Base-by-base conservation (phyloP, 2,329 filamentous ascomycete species). In the Botryotinia globosa region DNA sequence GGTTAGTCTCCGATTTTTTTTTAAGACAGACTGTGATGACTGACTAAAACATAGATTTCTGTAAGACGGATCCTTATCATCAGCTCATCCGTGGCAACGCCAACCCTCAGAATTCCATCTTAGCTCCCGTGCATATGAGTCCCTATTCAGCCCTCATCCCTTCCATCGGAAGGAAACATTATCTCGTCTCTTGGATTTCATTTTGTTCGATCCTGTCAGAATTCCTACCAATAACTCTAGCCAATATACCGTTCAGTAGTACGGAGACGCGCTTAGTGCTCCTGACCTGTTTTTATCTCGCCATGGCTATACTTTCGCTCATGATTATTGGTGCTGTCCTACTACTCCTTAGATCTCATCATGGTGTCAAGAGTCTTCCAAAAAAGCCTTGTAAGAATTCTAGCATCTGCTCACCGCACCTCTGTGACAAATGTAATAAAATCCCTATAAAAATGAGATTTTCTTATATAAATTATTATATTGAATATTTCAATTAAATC, bases 61-160 rank as follows among this genome's bases (percentile, higher is more conserved):
- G 54, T 22, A 62, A 37, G 44, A 56, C 61, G n/a, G 54, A 61
- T 20, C 54, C 85, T 1, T 86, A 84, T 74, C 81, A 82, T 34
- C 79, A 83, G 59, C 83, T 87, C 75, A 65, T 75, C 22, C 54
- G 51, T 25, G 71, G 72, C 37, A 76, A 48, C 3, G 63, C 76
- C 2, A 80, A 77, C 5, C 80, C 82, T 59, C 81, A 81, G 34
- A 80, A 81, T 20, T 83, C 83, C 8, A 82, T 85, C 25, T 78
- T 85, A 12, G 76, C 85, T 25, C 82, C 82, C 1, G 81, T 83
- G 0, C 81, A 82, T 1, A 84, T 83, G 0, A 85, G 86, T 72
- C 82, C 83, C 4, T 84, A 86, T 54, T 83, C 82, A 0, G 85
- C 84, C 0, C 73, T 87, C 74, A 80, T 81, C 75, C 78, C 81